These are phyloP conservation scores for Pseudogymnoascus sp. DNA, from an alignment of 2,329 filamentous ascomycete species.

Conservation along the genomic window DNA sequence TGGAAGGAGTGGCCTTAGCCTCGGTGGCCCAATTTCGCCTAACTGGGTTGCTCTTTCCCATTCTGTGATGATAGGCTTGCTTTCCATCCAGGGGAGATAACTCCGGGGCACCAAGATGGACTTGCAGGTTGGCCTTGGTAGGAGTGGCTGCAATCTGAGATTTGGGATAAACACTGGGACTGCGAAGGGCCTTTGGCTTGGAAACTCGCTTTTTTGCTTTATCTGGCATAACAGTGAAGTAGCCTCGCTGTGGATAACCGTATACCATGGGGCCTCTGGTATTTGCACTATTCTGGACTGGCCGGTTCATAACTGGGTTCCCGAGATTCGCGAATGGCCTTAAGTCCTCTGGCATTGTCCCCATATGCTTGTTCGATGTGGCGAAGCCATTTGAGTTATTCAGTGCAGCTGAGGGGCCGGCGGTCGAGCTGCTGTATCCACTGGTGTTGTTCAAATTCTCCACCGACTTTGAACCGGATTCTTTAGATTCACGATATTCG, in stretches of 20 bases:
- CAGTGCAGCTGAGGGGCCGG: not conserved
- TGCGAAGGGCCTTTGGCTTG: not conserved
- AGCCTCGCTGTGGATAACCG: not conserved
- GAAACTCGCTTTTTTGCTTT: not conserved
- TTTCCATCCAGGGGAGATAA: not conserved
- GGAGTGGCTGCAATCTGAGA: not conserved
- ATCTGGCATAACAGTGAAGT: not conserved
- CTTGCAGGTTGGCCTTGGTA: not conserved
- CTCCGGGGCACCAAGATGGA: not conserved
- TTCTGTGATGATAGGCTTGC: not conserved
- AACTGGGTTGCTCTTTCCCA: not conserved
- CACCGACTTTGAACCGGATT: not conserved
- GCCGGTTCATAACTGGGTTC: not conserved
- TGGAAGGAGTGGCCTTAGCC: not conserved
- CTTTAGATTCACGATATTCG: not conserved
- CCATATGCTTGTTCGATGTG: not conserved
- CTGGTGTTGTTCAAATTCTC: not conserved
- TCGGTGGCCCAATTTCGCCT: not conserved
- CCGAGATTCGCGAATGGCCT: too few relatives aligned
- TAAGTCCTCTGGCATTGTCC: not conserved
- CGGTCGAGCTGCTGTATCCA: not conserved
- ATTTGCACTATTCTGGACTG: not conserved
- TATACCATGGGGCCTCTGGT: not conserved
- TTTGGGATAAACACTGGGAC: not conserved
- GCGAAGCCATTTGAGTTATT: not conserved